Conservation (phyloP, 2,329 filamentous ascomycete species). For the Arachnomyces sp. region DNA sequence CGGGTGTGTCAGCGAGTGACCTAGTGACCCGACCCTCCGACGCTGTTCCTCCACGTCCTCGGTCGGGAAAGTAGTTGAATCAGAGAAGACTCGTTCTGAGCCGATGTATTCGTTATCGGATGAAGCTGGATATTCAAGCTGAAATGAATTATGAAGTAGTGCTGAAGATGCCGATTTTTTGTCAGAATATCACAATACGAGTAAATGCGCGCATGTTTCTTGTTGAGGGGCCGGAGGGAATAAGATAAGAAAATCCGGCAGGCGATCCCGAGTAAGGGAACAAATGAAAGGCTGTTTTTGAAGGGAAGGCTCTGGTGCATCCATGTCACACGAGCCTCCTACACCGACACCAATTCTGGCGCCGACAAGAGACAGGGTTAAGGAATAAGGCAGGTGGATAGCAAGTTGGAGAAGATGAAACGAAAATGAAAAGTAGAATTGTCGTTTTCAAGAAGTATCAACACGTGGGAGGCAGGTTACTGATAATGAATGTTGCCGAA, state of each 20-base stretch:
- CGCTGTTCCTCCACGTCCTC: constrained; percentile 41
- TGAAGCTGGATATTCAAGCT: constrained; percentile 31
- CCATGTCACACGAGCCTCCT: constrained; percentile 8
- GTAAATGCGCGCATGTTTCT: constrained; percentile 4
- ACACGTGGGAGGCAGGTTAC: not conserved
- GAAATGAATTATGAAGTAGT: constrained; percentile 29
- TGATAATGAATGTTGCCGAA: too few species aligned
- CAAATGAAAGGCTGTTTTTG: constrained; percentile 1
- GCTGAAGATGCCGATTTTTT: constrained; percentile 20
- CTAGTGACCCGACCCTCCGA: constrained; percentile 44
- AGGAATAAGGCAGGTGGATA: not conserved
- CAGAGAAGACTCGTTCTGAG: constrained; percentile 27
- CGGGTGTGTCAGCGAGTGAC: constrained; percentile 38
- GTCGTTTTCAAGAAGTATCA: not conserved
- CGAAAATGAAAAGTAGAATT: constrained; percentile 3
- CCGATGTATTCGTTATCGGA: constrained; percentile 34
- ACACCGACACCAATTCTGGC: constrained; percentile 5
- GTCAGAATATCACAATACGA: constrained; percentile 17
- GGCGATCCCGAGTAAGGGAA: not conserved
- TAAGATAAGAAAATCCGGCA: not conserved
- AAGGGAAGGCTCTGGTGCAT: constrained; percentile 3
- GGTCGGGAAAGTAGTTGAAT: constrained; percentile 27
- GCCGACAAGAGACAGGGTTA: too few species aligned
- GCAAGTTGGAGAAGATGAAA: not conserved
- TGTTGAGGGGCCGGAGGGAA: too few species aligned